Evolutionary conservation across 345 rosid genomes (phyloP).

Genomic region (Pistacia integerrima): DNA sequence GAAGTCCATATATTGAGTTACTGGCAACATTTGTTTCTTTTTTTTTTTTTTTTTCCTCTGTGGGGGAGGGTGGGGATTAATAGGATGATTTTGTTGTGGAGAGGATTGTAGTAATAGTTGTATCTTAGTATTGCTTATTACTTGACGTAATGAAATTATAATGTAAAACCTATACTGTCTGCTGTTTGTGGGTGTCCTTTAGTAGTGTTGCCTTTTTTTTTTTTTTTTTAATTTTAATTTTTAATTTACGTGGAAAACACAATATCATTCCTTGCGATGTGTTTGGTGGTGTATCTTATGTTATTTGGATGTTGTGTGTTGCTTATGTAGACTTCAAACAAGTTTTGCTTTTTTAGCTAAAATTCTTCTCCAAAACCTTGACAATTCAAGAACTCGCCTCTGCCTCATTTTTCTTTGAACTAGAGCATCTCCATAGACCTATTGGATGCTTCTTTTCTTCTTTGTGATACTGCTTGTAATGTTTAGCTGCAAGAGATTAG

Average conservation of each 20-base stretch:
- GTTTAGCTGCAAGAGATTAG: neutral
- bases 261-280: neutral
- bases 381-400: neutral
- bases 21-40: neutral
- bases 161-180: neutral
- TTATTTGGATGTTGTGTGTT: neutral
- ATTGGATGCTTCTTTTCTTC: neutral
- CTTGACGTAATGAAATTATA: neutral
- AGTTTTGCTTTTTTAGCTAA: neutral
- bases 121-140: neutral
- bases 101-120: neutral
- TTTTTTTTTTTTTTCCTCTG: no score
- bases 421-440: neutral
- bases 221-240: neutral
- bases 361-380: neutral
- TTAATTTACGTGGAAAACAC: neutral
- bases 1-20: neutral
- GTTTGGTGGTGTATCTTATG: neutral
- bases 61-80: no score
- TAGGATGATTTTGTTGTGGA: neutral
- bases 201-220: neutral
- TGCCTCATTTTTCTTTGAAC: neutral
- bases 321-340: neutral
- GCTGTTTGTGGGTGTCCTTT: neutral
- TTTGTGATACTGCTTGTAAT: neutral